Conservation (phyloP, 306 rosid species). For the Styphnolobium japonicum region DNA sequence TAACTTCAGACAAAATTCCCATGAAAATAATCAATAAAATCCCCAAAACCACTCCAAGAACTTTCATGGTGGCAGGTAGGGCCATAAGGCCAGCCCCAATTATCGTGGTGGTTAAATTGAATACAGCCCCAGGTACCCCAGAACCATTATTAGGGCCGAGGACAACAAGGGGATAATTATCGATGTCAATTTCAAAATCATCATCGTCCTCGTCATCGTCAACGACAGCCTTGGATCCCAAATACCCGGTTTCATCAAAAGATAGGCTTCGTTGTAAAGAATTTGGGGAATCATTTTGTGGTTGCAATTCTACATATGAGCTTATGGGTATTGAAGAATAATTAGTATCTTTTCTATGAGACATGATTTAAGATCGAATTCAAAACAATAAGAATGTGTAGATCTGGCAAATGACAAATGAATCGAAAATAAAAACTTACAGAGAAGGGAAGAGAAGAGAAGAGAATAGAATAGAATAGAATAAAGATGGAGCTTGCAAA, state of each 20-base stretch:
- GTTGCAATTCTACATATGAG: slow-evolving; percentile 67
- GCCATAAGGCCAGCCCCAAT: slow-evolving; percentile 99
- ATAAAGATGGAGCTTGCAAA: neutral
- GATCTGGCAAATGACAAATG: slow-evolving; percentile 31
- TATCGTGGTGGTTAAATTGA: slow-evolving; percentile 79
- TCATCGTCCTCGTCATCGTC: slow-evolving; percentile 41
- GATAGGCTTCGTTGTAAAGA: slow-evolving; percentile 1
- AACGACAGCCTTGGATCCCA: slow-evolving; percentile 39
- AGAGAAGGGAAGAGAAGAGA: neutral
- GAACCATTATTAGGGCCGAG: slow-evolving; percentile 50
- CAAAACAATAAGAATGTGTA: neutral
- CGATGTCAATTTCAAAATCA: slow-evolving; percentile 54
- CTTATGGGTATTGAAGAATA: slow-evolving; percentile 59
- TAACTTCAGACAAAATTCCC: slow-evolving; percentile 81
- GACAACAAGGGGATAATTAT: slow-evolving; percentile 59
- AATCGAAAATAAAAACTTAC: slow-evolving; percentile 32
- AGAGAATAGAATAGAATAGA: no score
- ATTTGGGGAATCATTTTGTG: slow-evolving; percentile 36
- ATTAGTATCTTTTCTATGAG: slow-evolving; percentile 43
- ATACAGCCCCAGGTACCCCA: slow-evolving; percentile 82
- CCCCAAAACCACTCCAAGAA: slow-evolving; percentile 78
- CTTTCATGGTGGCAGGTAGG: slow-evolving; percentile 95
- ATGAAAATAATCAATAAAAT: slow-evolving; percentile 64
- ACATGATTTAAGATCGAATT: slow-evolving; percentile 8
- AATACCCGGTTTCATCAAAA: slow-evolving; percentile 41